phyloP scores from a whole-genome alignment of 2,329 filamentous ascomycete genomes.

The Nigrospora sphaerica region DNA sequence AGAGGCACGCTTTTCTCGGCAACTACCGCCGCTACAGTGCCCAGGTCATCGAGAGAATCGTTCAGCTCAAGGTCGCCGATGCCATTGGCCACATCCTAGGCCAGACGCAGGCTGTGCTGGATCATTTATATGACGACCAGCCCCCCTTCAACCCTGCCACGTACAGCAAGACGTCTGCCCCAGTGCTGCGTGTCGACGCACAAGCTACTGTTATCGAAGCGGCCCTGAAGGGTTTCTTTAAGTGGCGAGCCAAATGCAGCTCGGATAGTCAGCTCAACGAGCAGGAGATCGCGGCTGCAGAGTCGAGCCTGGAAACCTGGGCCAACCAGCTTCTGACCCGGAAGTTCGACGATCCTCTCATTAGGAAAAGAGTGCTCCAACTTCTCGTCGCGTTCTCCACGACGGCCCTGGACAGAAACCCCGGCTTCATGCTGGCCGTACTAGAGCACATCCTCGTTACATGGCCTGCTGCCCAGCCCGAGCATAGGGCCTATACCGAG shows the following conservation, averaged over 20 bases:
- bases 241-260: slow-evolving; percentile 49
- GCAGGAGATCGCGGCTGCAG: slow-evolving; percentile 50
- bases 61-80: slow-evolving; percentile 73
- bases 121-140: slow-evolving; percentile 66
- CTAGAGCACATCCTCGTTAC: slow-evolving; percentile 87
- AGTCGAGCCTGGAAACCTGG: slow-evolving; percentile 63
- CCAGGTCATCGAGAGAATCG: slow-evolving; percentile 80
- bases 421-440: slow-evolving; percentile 78
- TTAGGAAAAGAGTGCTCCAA: slow-evolving; percentile 75
- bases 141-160: slow-evolving; percentile 57
- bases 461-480: slow-evolving; percentile 65
- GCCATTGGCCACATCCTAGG: slow-evolving; percentile 83
- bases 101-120: slow-evolving; percentile 66
- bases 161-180: slow-evolving; percentile 63
- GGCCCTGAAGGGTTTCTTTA: slow-evolving; percentile 79
- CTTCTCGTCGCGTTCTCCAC: slow-evolving; percentile 81
- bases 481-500: slow-evolving; percentile 71
- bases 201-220: slow-evolving; percentile 87
- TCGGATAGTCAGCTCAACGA: slow-evolving; percentile 17
- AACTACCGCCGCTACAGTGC: slow-evolving; percentile 92
- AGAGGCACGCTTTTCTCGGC: slow-evolving; percentile 88
- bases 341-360: slow-evolving; percentile 73
- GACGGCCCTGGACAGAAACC: slow-evolving; percentile 68
- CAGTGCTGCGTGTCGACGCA: slow-evolving; percentile 76
- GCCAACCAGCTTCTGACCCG: slow-evolving; percentile 63